Base-by-base conservation (phyloP, 805 yeast species). In the Yarrowia sp. region DNA sequence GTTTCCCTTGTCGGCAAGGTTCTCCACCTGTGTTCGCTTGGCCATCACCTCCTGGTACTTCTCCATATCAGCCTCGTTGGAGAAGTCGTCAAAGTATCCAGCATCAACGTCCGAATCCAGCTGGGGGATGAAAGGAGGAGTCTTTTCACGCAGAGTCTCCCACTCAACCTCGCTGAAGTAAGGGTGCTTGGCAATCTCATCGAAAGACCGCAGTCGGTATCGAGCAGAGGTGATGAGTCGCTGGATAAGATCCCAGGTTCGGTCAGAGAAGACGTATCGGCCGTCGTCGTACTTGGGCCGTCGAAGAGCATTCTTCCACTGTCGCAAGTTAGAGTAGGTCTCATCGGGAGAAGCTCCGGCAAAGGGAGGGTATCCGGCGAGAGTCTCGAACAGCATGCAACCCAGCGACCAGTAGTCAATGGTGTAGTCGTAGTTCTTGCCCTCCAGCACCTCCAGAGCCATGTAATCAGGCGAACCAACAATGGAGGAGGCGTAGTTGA, bases 371-470 rank as follows among this genome's bases (percentile, higher is more conserved):
- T 91, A 95, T 0, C 99, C 98, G 72, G 95, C 95, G 69, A 95
- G 85, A 58, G 97, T 91, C 80, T 95, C 99, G 77, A 94, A 95
- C 48, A 95, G 82, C 89, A 95, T 95, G 79, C 99, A 95, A 5
- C 99, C 99, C 70, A 95, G 82, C 0, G 98, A 93, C 99, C 99
- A 95, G 78, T 95, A 95, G 81, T 95, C 99, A 69, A 96, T 97
- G 15, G 99, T 94, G 77, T 89, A 93, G 77, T 95, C 97, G 78
- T 95, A 95, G 70, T 88, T 87, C 75, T 89, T 90, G 8, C 99
- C 99, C 78, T 92, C 97, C 67, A 95, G 85, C 12, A 95, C 98
- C 78, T 95, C 99, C 64, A 95, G 83, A 1, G 99, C 99, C 99
- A 95, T 95, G 77, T 95, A 95, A 79, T 95, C 99, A 1, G 99